Percentiles rank a stretch among this genome's conserved stretches.
These are phyloP conservation scores for Podaxis sp. DNA, from an alignment of 768 basidiomycete species.

Conservation along the genomic window DNA sequence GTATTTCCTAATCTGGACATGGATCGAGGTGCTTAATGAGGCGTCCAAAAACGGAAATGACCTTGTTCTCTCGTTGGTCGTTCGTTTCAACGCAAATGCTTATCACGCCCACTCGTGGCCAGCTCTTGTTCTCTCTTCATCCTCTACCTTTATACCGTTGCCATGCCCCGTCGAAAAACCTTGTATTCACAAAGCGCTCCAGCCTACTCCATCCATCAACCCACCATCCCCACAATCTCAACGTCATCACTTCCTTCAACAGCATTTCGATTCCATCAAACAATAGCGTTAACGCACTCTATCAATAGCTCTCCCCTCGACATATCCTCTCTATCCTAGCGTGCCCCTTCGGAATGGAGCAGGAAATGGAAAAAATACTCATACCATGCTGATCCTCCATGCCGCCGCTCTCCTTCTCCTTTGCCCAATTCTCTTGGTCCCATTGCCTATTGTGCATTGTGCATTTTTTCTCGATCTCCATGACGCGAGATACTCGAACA, in stretches of 20 bases:
- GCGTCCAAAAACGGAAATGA: slow-evolving; percentile 21
- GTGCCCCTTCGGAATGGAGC: neutral
- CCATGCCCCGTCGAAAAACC: neutral
- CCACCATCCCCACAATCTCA: neutral
- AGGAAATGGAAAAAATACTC: neutral
- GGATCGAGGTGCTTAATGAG: slow-evolving; percentile 13
- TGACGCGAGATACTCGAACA: neutral
- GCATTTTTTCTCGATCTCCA: neutral
- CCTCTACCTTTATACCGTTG: slow-evolving; percentile 11
- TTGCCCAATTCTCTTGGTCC: neutral
- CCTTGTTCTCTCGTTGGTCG: slow-evolving; percentile 30
- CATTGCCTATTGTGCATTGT: neutral
- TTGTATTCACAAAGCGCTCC: neutral
- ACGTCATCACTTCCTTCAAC: neutral
- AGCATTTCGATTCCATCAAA: neutral
- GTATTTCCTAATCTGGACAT: neutral
- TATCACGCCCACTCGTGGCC: slow-evolving; percentile 11
- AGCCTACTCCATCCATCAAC: neutral
- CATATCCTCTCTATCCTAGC: neutral
- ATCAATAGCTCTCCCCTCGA: neutral
- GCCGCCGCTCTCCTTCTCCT: neutral
- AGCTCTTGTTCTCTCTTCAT: slow-evolving; percentile 16
- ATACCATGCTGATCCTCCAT: neutral
- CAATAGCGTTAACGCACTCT: neutral
- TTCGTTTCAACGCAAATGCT: slow-evolving; percentile 22